Evolutionary conservation across 1,139 yeast genomes (phyloP).

Genomic region (Hemisphaericaspora xylanilytica): DNA sequence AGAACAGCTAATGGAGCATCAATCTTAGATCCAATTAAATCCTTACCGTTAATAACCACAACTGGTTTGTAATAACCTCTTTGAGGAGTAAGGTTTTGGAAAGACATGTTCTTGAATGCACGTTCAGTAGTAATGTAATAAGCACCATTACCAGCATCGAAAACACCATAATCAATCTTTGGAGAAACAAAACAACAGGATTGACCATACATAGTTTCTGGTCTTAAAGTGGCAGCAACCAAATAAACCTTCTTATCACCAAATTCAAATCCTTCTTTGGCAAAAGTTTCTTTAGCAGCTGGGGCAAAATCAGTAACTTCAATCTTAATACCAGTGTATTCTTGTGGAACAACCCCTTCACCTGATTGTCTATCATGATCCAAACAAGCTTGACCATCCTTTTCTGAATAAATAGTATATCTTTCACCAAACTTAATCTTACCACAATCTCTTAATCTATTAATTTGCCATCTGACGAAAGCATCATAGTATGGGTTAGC

Average conservation of each 20-base stretch:
- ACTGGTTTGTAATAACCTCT: slow-evolving; percentile 75
- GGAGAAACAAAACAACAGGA: slow-evolving; percentile 98
- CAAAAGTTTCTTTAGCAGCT: slow-evolving; percentile 52
- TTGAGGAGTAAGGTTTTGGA: slow-evolving; percentile 86
- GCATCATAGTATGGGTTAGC: slow-evolving; percentile 94
- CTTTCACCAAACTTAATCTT: slow-evolving; percentile 98
- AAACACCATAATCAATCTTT: slow-evolving; percentile 86
- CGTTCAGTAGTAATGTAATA: slow-evolving; percentile 89
- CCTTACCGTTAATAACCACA: slow-evolving; percentile 62
- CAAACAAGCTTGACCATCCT: slow-evolving; percentile 99
- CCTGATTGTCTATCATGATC: slow-evolving; percentile 98
- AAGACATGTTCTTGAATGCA: slow-evolving; percentile 98
- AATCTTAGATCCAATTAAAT: slow-evolving; percentile 82
- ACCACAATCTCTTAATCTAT: slow-evolving; percentile 77
- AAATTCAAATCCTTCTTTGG: slow-evolving; percentile 41
- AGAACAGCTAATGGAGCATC: slow-evolving; percentile 78
- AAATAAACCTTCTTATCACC: slow-evolving; percentile 66
- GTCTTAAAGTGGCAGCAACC: slow-evolving; percentile 97
- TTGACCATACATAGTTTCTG: slow-evolving; percentile 99
- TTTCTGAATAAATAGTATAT: slow-evolving; percentile 94
- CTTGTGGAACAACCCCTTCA: slow-evolving; percentile 97
- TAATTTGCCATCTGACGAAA: slow-evolving; percentile 96
- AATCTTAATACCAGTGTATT: slow-evolving; percentile 91
- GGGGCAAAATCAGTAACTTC: slow-evolving; percentile 60
- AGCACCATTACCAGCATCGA: slow-evolving; percentile 75